Conservation (phyloP, 768 basidiomycete genomes). For the Ephemerocybe angulata region DNA sequence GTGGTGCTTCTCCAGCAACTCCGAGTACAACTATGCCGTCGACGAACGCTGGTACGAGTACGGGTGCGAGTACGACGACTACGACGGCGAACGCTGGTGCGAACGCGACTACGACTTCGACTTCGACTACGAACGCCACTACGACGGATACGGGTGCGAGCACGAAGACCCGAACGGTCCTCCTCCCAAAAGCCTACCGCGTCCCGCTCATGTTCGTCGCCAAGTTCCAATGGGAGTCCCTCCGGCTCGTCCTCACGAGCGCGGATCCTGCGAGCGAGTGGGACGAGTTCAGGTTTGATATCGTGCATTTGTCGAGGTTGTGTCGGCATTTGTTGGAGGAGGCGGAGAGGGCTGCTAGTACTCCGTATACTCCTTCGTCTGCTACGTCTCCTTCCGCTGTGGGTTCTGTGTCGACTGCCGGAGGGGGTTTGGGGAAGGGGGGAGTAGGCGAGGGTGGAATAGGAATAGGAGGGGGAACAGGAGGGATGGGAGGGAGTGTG, state of each 20-base stretch:
- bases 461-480: too few species aligned
- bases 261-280: constrained; percentile 34
- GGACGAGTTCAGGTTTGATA: constrained; percentile 39
- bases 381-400: too few species aligned
- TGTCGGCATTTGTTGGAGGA: constrained; percentile 31
- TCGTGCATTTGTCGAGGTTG: constrained; percentile 40
- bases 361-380: background rate
- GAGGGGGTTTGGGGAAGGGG: background rate
- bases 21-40: too few species aligned
- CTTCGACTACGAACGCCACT: too few species aligned
- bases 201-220: constrained; percentile 44
- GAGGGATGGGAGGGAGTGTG: background rate
- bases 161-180: too few species aligned
- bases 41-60: background rate
- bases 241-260: constrained; percentile 38
- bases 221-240: constrained; percentile 41
- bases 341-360: constrained; percentile 25
- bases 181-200: constrained; percentile 38
- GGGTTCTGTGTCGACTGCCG: too few species aligned
- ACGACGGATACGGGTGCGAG: too few species aligned
- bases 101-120: too few species aligned
- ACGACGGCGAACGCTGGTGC: too few species aligned
- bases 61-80: constrained; percentile 10
- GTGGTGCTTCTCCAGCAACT: too few species aligned
- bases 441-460: background rate